Evolutionary conservation across 495 filamentous ascomycete species (phyloP), one percentile per base, ranked within the genome.

Genomic region (Filosporella fistucella): DNA sequence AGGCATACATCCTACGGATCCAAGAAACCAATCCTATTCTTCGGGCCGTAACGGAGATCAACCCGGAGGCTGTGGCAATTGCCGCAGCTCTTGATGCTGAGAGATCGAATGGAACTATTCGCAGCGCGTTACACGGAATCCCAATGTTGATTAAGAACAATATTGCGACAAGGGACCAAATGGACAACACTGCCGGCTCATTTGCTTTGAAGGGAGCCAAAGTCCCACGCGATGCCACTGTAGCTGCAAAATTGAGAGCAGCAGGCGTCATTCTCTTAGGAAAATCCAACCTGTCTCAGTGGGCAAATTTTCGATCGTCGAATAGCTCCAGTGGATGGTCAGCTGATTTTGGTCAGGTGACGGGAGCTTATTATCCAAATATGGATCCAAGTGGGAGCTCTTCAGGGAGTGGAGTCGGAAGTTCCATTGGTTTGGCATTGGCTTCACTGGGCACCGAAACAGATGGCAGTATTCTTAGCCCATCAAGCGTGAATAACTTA

Each of bases 101-200:
- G 63, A 73, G 84, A 28, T 59, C 59, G 4, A 45, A 60, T 1
- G 81, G 81, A 11, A 67, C 55, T 25, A 64, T 81, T 12, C 73
- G 81, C 16, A 72, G 81, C 24, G 75, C 76, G 5, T 69, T 88
- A 1, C 84, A 89, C 58, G 83, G 84, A 17, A 84, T 89, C 46
- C 85, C 85, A 2, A 81, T 87, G 62, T 62, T 86, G 14, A 74
- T 87, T 51, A 88, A 88, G 63, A 82, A 88, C 41, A 68, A 53
- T 66, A 52, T 52, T 29, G 51, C 34, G 1, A 53, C 51, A 11
- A 43, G 35, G 22, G 44, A 53, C 26, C n/a, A 35, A 4, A 66
- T 80, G 59, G 60, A 66, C 22, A 80, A 70, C 9, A 78, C 72
- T 13, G 69, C 66, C 14, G 77, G 75, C 0, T 63, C 55, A 14